A percentile compares a stretch with the other conserved stretches of the same genome.
Evolutionary conservation across 2,329 filamentous ascomycete species (phyloP).

Genomic region (Aureobasidium sp.): DNA sequence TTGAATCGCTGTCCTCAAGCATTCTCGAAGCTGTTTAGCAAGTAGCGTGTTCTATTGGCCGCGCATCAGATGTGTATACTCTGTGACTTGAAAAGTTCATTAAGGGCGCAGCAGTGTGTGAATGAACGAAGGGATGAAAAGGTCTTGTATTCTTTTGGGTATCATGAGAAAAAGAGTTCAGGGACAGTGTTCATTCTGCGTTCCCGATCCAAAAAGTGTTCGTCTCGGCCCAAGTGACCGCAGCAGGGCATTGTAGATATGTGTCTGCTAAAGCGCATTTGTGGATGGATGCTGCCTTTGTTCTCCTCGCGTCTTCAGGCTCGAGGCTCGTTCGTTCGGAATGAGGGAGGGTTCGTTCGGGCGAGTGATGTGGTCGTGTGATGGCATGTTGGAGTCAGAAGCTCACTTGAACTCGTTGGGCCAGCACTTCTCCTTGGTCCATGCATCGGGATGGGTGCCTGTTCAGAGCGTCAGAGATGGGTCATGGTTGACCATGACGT

Average conservation of each 20-base stretch:
- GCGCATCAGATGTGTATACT: constrained; percentile 19
- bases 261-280: neutral
- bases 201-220: neutral
- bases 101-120: neutral
- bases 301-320: neutral
- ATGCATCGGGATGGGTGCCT: constrained; percentile 44
- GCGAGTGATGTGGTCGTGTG: neutral
- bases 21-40: neutral
- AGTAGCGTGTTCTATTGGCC: neutral
- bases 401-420: constrained; percentile 40
- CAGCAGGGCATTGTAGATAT: neutral
- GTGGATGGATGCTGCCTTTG: neutral
- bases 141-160: neutral
- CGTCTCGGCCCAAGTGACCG: neutral
- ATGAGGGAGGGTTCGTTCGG: neutral
- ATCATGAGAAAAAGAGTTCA: neutral
- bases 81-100: constrained; percentile 19
- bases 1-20: neutral
- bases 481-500: no score
- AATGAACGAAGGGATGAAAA: neutral
- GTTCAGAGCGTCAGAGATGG: constrained; percentile 19
- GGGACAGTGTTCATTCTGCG: neutral
- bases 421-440: constrained; percentile 55
- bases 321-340: neutral
- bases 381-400: no score